Percentiles rank a stretch among this genome's conserved stretches.
Evolutionary conservation across 2,329 filamentous ascomycete species (phyloP).

Genomic region (Ascochyta lentis): DNA sequence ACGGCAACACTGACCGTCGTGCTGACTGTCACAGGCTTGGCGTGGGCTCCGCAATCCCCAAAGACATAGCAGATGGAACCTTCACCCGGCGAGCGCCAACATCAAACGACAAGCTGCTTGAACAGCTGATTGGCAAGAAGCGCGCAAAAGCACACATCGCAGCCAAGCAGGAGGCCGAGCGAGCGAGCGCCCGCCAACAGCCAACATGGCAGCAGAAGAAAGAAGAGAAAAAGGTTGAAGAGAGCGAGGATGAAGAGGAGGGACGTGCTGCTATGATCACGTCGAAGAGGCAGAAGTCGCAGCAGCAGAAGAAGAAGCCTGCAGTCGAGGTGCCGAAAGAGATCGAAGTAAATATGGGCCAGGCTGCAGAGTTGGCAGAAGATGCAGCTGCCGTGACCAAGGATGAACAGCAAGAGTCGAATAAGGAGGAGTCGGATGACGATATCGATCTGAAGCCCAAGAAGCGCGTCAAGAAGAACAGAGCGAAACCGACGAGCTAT

Average conservation of each 20-base stretch:
- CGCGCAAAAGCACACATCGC: constrained; percentile 45
- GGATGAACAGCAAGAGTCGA: constrained; percentile 1
- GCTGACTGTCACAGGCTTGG: constrained; percentile 42
- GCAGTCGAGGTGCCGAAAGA: background rate
- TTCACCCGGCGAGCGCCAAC: constrained; percentile 46
- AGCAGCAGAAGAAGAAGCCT: no score
- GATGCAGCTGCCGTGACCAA: background rate
- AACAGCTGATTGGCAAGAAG: constrained; percentile 53
- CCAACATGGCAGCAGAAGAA: constrained; percentile 20
- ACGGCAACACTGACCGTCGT: no score
- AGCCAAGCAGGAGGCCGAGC: constrained; percentile 31
- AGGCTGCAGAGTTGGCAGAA: background rate
- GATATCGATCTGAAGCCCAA: constrained; percentile 18
- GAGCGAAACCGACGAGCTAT: constrained; percentile 55
- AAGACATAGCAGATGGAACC: constrained; percentile 46
- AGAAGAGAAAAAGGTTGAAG: constrained; percentile 29
- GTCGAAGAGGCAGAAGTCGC: no score
- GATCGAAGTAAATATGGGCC: background rate
- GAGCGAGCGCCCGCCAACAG: constrained; percentile 33
- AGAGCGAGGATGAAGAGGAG: constrained; percentile 51
- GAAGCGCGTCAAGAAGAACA: constrained; percentile 25
- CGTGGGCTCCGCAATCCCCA: constrained; percentile 47
- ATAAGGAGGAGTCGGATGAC: constrained; percentile 8
- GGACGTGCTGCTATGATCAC: constrained; percentile 32
- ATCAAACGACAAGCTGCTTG: constrained; percentile 53